Conservation (phyloP, 129 eudicot species). For the Artemisia tridentata region DNA sequence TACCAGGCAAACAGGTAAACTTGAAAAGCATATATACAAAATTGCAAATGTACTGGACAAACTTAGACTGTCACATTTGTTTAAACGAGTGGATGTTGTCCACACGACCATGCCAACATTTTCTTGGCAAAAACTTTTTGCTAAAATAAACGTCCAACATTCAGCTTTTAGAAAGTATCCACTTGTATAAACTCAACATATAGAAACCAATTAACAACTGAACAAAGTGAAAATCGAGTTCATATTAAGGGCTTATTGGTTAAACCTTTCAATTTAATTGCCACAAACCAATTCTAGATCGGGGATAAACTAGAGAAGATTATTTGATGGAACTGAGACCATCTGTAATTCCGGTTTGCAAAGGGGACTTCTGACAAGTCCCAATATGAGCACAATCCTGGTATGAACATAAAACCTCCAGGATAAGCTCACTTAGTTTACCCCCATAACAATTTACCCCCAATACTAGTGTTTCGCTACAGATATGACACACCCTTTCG, state of each 20-base stretch:
- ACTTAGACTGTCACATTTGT: neutral
- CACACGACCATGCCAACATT: neutral
- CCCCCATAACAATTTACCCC: neutral
- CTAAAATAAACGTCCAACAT: neutral
- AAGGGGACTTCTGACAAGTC: conserved; percentile 2
- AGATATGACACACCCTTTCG: too few relatives aligned
- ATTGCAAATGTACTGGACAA: neutral
- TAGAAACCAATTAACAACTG: neutral
- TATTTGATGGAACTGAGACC: neutral
- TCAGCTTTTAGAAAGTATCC: conserved; percentile 10
- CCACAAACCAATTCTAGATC: neutral
- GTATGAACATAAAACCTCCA: neutral
- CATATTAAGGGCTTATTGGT: neutral
- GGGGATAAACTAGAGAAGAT: neutral
- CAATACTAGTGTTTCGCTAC: neutral
- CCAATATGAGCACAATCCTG: neutral
- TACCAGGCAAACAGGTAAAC: conserved; percentile 6
- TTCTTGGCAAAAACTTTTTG: neutral
- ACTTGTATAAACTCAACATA: neutral
- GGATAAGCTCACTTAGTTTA: neutral
- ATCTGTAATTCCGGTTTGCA: neutral
- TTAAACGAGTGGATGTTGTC: neutral
- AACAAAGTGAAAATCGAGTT: neutral
- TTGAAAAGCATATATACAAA: neutral
- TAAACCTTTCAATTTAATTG: neutral